Conservation (phyloP, 352 stramenopile species). For the Nothophytophthora sp. region DNA sequence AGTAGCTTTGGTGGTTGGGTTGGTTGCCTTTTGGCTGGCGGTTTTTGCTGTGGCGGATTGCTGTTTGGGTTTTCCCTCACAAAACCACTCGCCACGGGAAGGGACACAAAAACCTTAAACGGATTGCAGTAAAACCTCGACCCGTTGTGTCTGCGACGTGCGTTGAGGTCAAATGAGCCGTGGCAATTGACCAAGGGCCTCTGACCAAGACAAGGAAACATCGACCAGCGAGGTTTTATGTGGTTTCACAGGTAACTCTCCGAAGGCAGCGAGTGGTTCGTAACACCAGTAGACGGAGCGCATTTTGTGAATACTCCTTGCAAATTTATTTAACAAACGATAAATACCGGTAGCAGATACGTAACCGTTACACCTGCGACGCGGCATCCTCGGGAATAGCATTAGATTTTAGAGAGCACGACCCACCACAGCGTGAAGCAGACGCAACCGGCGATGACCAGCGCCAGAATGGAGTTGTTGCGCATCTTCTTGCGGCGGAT, state of each 20-base stretch:
- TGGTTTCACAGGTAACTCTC: background rate
- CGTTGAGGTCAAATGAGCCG: no score
- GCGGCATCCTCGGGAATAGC: background rate
- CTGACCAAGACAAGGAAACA: no score
- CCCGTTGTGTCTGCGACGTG: no score
- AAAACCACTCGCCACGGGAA: no score
- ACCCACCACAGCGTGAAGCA: constrained; percentile 97
- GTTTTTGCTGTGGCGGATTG: constrained; percentile 15
- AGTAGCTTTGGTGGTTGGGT: constrained; percentile 8
- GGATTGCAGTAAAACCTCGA: no score
- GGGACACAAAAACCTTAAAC: no score
- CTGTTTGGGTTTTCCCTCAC: constrained; percentile 19
- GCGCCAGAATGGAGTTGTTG: constrained; percentile 97
- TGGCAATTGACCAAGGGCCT: no score
- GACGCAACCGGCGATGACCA: constrained; percentile 95
- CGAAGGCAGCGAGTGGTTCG: background rate
- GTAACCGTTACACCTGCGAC: constrained; percentile 3
- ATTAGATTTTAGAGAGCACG: constrained; percentile 73
- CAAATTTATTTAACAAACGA: no score
- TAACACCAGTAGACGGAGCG: background rate
- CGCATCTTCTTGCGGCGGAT: constrained; percentile 96
- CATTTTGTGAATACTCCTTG: no score
- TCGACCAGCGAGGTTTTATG: background rate
- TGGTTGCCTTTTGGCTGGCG: constrained; percentile 18
- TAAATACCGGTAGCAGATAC: no score